Conservation (phyloP, 768 basidiomycete genomes). For the Suillus brevipes region DNA sequence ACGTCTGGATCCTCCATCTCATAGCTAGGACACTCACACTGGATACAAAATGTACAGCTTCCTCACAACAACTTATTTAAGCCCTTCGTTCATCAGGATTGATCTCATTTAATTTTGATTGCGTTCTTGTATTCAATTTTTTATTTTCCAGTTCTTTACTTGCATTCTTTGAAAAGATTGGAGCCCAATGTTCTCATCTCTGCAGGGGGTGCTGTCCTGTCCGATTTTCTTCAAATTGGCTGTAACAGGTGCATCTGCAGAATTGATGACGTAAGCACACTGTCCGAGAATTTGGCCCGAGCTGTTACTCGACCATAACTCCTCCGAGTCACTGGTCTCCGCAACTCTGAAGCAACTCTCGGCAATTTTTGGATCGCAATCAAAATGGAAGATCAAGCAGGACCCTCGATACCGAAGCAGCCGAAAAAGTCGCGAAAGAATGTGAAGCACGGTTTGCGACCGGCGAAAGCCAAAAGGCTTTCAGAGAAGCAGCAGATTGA, state of each 20-base stretch:
- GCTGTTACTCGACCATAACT: not conserved
- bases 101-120: not conserved
- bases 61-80: not conserved
- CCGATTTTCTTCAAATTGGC: not conserved
- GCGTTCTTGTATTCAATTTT: not conserved
- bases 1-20: not conserved
- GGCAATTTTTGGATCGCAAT: not conserved
- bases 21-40: slow-evolving; percentile 2
- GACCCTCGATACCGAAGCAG: slow-evolving; percentile 21
- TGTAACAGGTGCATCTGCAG: not conserved
- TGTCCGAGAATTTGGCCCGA: not conserved
- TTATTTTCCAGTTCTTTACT: not conserved
- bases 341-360: not conserved
- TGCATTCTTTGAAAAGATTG: not conserved
- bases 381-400: slow-evolving; percentile 21
- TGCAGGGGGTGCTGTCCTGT: not conserved
- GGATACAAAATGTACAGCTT: slow-evolving; percentile 6
- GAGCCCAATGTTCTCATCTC: not conserved
- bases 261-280: not conserved
- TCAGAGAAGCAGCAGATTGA: slow-evolving; percentile 53
- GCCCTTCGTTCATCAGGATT: not conserved
- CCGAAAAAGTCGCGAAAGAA: slow-evolving; percentile 14
- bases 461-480: slow-evolving; percentile 41
- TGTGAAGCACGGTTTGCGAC: slow-evolving; percentile 13
- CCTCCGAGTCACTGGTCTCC: not conserved